phyloP scores from a whole-genome alignment of 2,329 filamentous ascomycete species.

The Sclerotinia trifoliorum region DNA sequence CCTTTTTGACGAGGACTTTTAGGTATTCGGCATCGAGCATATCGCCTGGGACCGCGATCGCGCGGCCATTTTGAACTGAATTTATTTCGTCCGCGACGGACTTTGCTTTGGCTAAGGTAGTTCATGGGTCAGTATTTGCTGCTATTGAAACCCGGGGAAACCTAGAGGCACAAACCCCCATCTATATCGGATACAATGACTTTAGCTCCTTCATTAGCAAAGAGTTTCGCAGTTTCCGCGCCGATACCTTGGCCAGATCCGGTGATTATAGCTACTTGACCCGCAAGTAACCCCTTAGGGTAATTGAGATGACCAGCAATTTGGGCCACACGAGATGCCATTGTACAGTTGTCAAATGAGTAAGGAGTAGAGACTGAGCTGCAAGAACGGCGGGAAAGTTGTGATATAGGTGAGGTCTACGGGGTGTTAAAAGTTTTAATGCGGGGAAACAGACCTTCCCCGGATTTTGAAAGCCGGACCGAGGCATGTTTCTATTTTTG shows the following conservation, averaged over 20 bases:
- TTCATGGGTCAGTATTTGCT: conserved; percentile 23
- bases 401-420: not conserved
- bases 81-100: conserved; percentile 71
- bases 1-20: conserved; percentile 66
- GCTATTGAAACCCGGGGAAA: conserved; percentile 17
- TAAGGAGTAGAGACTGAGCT: not conserved
- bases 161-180: conserved; percentile 49
- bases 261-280: conserved; percentile 84
- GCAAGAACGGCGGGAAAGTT: not conserved
- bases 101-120: conserved; percentile 60
- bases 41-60: conserved; percentile 74
- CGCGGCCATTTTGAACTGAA: conserved; percentile 54
- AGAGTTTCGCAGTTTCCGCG: conserved; percentile 76
- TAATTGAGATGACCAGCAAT: conserved; percentile 79
- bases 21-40: conserved; percentile 71
- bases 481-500: conserved; percentile 17
- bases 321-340: conserved; percentile 60
- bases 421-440: not conserved
- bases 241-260: conserved; percentile 86
- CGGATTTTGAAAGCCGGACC: conserved; percentile 1
- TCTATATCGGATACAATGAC: conserved; percentile 85
- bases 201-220: conserved; percentile 84
- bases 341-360: conserved; percentile 20
- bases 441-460: conserved; percentile 4
- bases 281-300: conserved; percentile 73